Evolutionary conservation across 2,329 filamentous ascomycete genomes (phyloP).

Genomic region (Colletotrichum phormii): DNA sequence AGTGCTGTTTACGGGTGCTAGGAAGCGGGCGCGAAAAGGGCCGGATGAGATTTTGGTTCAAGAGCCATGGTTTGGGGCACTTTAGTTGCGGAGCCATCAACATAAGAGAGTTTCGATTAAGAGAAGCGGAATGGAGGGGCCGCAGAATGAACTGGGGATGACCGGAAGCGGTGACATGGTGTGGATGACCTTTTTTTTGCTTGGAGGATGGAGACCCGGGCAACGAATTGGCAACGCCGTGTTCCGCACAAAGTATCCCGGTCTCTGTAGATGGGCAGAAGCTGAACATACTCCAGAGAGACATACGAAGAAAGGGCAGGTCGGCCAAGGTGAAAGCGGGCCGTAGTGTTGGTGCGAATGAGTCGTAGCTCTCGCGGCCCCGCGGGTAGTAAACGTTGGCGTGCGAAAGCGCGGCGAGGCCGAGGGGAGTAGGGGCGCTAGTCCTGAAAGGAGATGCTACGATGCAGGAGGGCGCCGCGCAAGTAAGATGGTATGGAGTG

Average conservation of each 20-base stretch:
- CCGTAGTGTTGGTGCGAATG: slow-evolving; percentile 4
- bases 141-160: neutral
- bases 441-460: slow-evolving; percentile 9
- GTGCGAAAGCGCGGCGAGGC: slow-evolving; percentile 24
- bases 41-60: slow-evolving; percentile 7
- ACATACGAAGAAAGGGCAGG: neutral
- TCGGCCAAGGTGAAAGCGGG: neutral
- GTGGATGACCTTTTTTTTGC: neutral
- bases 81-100: slow-evolving; percentile 1
- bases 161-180: slow-evolving; percentile 8
- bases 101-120: slow-evolving; percentile 8
- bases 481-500: neutral
- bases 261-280: neutral
- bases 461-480: neutral
- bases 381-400: slow-evolving; percentile 8
- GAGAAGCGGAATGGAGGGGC: neutral
- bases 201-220: neutral
- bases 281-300: neutral
- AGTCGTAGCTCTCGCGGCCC: slow-evolving; percentile 7
- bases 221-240: neutral
- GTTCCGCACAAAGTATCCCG: neutral
- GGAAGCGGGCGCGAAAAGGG: neutral
- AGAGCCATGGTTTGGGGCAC: slow-evolving; percentile 7
- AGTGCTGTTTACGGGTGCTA: neutral
- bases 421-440: slow-evolving; percentile 21